Evolutionary conservation across 192 early-diverging fungal genomes (phyloP).

Genomic region (Coemansia sp.): DNA sequence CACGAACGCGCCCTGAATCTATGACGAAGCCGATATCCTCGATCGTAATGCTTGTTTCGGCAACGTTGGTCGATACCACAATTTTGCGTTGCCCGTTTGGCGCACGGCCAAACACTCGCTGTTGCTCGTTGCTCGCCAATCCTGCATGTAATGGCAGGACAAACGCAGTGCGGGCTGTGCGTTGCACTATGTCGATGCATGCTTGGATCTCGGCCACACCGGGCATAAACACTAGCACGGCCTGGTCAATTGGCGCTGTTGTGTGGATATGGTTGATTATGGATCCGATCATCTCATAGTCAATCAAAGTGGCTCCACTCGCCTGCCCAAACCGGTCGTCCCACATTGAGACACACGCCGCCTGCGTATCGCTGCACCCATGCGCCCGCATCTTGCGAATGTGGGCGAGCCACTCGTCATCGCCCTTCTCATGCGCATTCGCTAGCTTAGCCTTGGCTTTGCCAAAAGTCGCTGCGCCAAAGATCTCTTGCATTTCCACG

Average conservation of each 20-base stretch:
- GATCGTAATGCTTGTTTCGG: conserved; percentile 66
- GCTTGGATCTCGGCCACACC: conserved; percentile 73
- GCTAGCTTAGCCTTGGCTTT: conserved; percentile 9
- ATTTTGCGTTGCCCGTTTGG: conserved; percentile 68
- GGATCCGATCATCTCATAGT: conserved; percentile 60
- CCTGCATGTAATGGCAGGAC: conserved; percentile 66
- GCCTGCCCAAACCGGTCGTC: conserved; percentile 19
- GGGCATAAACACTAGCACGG: conserved; percentile 72
- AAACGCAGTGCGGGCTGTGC: background rate
- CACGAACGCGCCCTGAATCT: conserved; percentile 69
- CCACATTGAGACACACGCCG: conserved; percentile 20
- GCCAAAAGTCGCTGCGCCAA: conserved; percentile 9
- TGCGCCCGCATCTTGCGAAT: background rate
- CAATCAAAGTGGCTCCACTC: conserved; percentile 28
- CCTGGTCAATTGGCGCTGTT: conserved; percentile 43
- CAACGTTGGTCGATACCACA: conserved; percentile 86
- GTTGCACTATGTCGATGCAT: conserved; percentile 61
- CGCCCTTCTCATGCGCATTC: background rate
- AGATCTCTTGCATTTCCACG: background rate
- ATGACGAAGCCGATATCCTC: conserved; percentile 74
- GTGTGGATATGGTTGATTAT: conserved; percentile 62
- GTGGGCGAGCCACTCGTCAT: conserved; percentile 6
- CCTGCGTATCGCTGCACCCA: background rate
- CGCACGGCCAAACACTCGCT: conserved; percentile 43
- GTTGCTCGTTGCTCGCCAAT: conserved; percentile 57